Conservation (phyloP, 75 land plant species). For the Ceratopteris richardii region DNA sequence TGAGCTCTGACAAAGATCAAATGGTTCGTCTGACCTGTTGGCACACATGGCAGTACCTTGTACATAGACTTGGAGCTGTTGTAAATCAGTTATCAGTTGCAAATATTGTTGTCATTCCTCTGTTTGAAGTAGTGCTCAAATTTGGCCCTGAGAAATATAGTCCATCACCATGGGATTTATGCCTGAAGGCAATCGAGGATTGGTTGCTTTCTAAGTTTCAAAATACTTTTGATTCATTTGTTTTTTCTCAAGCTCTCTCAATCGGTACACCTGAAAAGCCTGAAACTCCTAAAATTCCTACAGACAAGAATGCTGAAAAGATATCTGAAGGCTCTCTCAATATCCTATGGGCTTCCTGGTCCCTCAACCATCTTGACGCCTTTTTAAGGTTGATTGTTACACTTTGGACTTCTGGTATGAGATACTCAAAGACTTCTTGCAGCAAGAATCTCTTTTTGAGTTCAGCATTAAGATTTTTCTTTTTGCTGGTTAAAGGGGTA, state of each 20-base stretch:
- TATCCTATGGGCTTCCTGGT: neutral
- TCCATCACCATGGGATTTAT: constrained; percentile 35
- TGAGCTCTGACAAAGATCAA: constrained; percentile 38
- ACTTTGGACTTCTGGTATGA: neutral
- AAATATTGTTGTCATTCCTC: constrained; percentile 31
- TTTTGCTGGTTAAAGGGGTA: constrained; percentile 4
- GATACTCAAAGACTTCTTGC: neutral
- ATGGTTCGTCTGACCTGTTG: constrained; percentile 37
- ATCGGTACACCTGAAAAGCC: neutral
- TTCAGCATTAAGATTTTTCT: neutral
- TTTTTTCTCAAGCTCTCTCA: neutral
- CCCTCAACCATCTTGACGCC: neutral
- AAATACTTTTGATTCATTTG: constrained; percentile 3
- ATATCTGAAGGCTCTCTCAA: neutral
- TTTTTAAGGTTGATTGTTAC: neutral
- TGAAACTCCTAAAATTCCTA: neutral
- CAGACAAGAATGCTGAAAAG: neutral
- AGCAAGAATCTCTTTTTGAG: neutral
- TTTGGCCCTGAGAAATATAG: constrained; percentile 25
- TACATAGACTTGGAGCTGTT: constrained; percentile 36
- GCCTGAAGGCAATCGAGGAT: constrained; percentile 41
- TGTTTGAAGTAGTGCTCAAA: constrained; percentile 34
- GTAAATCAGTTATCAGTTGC: constrained; percentile 27
- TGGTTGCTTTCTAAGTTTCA: constrained; percentile 18
- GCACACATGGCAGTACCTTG: constrained; percentile 47